Evolutionary conservation across 2,329 filamentous ascomycete species (phyloP).

Genomic region (Chrysoporthe cubensis): DNA sequence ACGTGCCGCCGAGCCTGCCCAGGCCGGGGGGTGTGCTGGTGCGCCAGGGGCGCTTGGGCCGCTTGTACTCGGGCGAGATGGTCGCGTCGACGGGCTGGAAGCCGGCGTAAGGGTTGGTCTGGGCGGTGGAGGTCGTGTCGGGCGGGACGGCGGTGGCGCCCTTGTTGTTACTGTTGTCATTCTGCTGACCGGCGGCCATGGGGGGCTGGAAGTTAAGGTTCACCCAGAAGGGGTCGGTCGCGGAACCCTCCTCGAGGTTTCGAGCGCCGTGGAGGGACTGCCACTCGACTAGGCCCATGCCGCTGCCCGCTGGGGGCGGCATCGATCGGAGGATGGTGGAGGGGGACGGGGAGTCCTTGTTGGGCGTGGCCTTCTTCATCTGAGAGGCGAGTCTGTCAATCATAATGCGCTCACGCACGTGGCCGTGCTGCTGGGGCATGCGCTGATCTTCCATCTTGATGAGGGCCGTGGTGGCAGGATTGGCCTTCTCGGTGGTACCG

Average conservation of each 20-base stretch:
- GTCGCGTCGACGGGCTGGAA: neutral
- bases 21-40: conserved; percentile 7
- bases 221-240: neutral
- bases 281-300: conserved; percentile 22
- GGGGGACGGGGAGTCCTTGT: neutral
- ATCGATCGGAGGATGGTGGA: neutral
- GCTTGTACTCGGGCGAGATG: conserved; percentile 6
- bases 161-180: neutral
- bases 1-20: neutral
- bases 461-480: neutral
- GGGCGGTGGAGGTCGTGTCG: neutral
- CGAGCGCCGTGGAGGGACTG: conserved; percentile 12
- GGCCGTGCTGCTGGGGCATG: neutral
- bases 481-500: neutral
- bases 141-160: neutral
- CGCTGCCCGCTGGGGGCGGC: neutral
- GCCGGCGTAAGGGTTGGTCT: neutral
- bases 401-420: neutral
- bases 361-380: neutral
- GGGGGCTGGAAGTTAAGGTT: neutral
- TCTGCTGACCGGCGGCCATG: neutral
- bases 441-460: neutral
- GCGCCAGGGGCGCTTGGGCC: conserved; percentile 9
- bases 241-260: neutral
- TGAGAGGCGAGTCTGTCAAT: neutral